These are phyloP conservation scores for Scolecobasidium constrictum DNA, from an alignment of 2,329 filamentous ascomycete genomes.

Conservation along the genomic window DNA sequence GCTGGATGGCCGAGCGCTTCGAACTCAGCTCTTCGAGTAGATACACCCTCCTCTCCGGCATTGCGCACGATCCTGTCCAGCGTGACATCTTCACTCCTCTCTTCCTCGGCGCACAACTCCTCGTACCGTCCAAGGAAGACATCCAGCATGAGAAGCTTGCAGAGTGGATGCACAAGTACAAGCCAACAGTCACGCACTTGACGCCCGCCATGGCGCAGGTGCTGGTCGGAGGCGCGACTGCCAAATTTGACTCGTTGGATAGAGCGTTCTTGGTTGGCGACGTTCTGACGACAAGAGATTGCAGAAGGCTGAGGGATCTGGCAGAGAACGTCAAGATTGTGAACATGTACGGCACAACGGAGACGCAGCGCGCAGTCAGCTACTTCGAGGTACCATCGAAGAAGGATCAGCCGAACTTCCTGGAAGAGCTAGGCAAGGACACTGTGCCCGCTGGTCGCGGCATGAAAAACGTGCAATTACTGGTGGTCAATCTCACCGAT, in stretches of 20 bases:
- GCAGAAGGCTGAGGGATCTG: slow-evolving; percentile 61
- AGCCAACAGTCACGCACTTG: slow-evolving; percentile 71
- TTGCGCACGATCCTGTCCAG: slow-evolving; percentile 59
- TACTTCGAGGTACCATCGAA: slow-evolving; percentile 68
- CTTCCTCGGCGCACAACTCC: slow-evolving; percentile 68
- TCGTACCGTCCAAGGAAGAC: slow-evolving; percentile 70
- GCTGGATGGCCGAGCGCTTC: slow-evolving; percentile 87
- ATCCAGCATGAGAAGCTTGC: slow-evolving; percentile 78
- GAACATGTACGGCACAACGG: slow-evolving; percentile 84
- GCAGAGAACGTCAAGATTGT: slow-evolving; percentile 66
- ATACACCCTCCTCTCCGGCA: slow-evolving; percentile 78
- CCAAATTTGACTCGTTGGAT: slow-evolving; percentile 66
- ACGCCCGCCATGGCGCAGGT: slow-evolving; percentile 97
- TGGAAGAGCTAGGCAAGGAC: slow-evolving; percentile 59
- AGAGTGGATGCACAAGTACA: slow-evolving; percentile 74
- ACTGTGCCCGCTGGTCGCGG: slow-evolving; percentile 75
- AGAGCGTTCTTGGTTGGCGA: slow-evolving; percentile 88
- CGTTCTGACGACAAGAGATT: slow-evolving; percentile 75
- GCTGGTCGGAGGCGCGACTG: slow-evolving; percentile 70
- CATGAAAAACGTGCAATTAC: slow-evolving; percentile 80
- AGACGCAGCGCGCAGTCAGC: slow-evolving; percentile 70
- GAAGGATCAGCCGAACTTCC: slow-evolving; percentile 49
- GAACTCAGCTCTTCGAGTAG: slow-evolving; percentile 57
- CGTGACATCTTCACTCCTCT: slow-evolving; percentile 82
- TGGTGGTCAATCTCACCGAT: slow-evolving; percentile 66